phyloP scores from a whole-genome alignment of 1,284 basidiomycete species.

The Papiliotrema nemorosa region DNA sequence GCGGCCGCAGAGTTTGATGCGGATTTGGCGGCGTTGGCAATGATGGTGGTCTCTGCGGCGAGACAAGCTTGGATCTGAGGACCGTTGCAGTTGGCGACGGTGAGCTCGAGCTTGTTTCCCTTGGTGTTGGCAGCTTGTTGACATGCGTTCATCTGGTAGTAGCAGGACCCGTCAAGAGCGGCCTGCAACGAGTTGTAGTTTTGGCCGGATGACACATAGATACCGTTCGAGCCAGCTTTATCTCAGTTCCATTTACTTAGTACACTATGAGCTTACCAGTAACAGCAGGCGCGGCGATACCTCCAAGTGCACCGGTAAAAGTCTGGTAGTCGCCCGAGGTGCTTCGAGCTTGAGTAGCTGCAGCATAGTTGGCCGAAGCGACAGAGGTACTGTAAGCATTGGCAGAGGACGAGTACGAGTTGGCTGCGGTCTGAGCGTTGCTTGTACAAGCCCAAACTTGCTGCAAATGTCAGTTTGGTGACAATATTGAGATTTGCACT shows the following conservation, averaged over 20 bases:
- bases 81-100: neutral
- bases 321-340: slow-evolving; percentile 1
- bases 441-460: neutral
- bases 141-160: neutral
- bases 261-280: neutral
- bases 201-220: neutral
- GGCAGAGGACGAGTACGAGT: neutral
- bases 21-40: neutral
- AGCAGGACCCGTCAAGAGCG: neutral
- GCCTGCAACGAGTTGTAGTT: neutral
- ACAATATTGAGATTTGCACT: neutral
- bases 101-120: neutral
- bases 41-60: neutral
- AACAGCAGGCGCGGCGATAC: slow-evolving; percentile 1
- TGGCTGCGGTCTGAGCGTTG: neutral
- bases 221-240: neutral
- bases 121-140: neutral
- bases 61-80: neutral
- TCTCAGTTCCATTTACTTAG: neutral
- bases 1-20: neutral
- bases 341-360: neutral
- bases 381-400: neutral
- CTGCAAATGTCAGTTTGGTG: neutral
- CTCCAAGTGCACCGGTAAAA: slow-evolving; percentile 2
- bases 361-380: slow-evolving; percentile 3